Percentiles rank a stretch among this genome's conserved stretches.
phyloP scores from a whole-genome alignment of 1,139 yeast genomes.

The Kurtzmaniella natalensis region DNA sequence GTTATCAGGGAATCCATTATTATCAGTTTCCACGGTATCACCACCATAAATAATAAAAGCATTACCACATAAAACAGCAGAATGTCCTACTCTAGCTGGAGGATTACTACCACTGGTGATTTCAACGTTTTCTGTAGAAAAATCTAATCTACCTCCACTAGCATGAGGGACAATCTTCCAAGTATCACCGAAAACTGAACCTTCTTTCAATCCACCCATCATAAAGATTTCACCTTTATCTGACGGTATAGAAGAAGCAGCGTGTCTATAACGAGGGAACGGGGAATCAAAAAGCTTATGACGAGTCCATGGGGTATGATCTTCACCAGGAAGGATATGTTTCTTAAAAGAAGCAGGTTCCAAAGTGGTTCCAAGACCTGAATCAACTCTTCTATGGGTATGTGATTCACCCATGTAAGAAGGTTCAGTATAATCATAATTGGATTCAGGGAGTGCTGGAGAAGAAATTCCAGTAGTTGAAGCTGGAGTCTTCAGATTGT shows the following conservation, averaged over 20 bases:
- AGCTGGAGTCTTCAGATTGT: constrained; percentile 6
- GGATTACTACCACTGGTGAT: constrained; percentile 55
- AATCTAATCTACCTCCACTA: constrained; percentile 18
- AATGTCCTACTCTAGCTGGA: constrained; percentile 96
- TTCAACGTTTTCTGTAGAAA: constrained; percentile 62
- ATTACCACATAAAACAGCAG: constrained; percentile 87
- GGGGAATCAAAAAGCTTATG: constrained; percentile 73
- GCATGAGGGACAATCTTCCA: constrained; percentile 64
- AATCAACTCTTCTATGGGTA: neutral
- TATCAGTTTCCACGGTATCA: constrained; percentile 84
- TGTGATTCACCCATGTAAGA: constrained; percentile 1
- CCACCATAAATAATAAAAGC: constrained; percentile 97
- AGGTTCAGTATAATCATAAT: constrained; percentile 2
- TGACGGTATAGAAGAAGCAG: constrained; percentile 70
- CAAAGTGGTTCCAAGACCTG: constrained; percentile 2
- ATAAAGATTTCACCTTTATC: constrained; percentile 81
- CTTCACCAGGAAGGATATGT: constrained; percentile 3
- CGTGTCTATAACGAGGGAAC: constrained; percentile 92
- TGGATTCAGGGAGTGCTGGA: neutral
- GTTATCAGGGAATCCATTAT: constrained; percentile 80
- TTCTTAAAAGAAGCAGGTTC: constrained; percentile 4
- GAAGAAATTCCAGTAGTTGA: constrained; percentile 6
- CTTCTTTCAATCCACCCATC: constrained; percentile 94
- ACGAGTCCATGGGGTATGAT: constrained; percentile 68
- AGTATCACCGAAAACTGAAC: constrained; percentile 90